phyloP scores from a whole-genome alignment of 768 basidiomycete species.

The Tulasnella calospora region DNA sequence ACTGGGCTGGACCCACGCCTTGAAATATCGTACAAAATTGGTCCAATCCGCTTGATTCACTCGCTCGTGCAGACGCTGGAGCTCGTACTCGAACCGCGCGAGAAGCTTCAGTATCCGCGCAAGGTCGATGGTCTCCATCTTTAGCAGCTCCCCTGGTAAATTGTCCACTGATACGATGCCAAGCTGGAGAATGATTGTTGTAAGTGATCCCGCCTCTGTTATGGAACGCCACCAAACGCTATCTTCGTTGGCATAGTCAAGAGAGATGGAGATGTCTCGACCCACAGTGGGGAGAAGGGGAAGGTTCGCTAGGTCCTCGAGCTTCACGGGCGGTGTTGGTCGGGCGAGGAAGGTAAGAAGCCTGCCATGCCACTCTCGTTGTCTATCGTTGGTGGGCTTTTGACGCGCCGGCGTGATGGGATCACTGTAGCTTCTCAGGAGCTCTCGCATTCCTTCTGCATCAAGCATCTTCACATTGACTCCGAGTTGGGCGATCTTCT shows the following conservation, averaged over 20 bases:
- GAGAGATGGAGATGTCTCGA: not conserved
- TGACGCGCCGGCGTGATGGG: not conserved
- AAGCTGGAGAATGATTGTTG: not conserved
- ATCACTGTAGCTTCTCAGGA: not conserved
- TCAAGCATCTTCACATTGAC: conserved; percentile 1
- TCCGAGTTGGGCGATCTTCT: not conserved
- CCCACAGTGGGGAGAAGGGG: not conserved
- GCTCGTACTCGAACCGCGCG: not conserved
- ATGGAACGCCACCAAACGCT: not conserved
- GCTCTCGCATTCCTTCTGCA: not conserved
- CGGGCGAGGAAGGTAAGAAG: not conserved
- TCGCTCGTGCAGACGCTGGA: not conserved
- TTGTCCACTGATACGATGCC: not conserved
- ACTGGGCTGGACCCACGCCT: not conserved
- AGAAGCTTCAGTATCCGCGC: not conserved
- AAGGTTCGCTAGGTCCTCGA: not conserved
- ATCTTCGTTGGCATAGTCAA: not conserved
- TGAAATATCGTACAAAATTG: not conserved
- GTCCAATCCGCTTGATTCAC: not conserved
- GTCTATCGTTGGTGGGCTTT: not conserved
- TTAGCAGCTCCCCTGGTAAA: not conserved
- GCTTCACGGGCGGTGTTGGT: not conserved
- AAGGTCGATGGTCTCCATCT: not conserved
- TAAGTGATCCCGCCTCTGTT: not conserved
- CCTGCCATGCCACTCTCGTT: not conserved